phyloP scores from a whole-genome alignment of 2,329 filamentous ascomycete species.

The Hypoxylon sp. region DNA sequence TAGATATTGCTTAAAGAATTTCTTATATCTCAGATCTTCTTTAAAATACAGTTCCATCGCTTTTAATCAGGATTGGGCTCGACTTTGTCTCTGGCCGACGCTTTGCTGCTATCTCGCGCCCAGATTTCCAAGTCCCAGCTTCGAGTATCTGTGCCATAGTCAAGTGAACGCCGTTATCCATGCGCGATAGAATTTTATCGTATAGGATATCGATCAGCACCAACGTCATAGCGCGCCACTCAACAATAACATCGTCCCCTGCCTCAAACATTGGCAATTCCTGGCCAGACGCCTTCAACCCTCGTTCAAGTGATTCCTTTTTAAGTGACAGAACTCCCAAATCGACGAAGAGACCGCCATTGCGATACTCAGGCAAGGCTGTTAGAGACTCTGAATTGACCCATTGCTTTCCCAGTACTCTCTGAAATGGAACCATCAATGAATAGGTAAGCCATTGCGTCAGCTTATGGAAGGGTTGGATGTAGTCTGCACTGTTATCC shows the following conservation, averaged over 20 bases:
- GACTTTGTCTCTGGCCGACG: slow-evolving; percentile 22
- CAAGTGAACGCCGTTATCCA: slow-evolving; percentile 54
- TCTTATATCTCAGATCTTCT: not conserved
- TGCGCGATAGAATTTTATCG: slow-evolving; percentile 47
- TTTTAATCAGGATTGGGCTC: slow-evolving; percentile 25
- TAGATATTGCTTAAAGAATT: not conserved
- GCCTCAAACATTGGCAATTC: slow-evolving; percentile 57
- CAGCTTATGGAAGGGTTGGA: slow-evolving; percentile 72
- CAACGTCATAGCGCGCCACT: slow-evolving; percentile 76
- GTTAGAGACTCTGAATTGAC: slow-evolving; percentile 71
- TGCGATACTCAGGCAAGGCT: slow-evolving; percentile 79
- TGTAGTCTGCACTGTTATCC: slow-evolving; percentile 51
- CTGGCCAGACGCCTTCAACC: not conserved
- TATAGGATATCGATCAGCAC: slow-evolving; percentile 71
- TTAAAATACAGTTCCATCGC: slow-evolving; percentile 33
- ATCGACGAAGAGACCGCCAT: slow-evolving; percentile 78
- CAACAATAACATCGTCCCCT: slow-evolving; percentile 64
- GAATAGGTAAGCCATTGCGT: slow-evolving; percentile 83
- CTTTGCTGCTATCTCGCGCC: slow-evolving; percentile 27
- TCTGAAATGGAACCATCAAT: slow-evolving; percentile 75
- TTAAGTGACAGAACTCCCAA: slow-evolving; percentile 68
- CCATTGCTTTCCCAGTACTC: slow-evolving; percentile 66
- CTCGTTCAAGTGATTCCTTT: slow-evolving; percentile 49
- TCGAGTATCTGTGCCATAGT: slow-evolving; percentile 67
- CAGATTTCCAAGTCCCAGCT: slow-evolving; percentile 66